These are phyloP conservation scores for Lizonia empirigonia DNA, from an alignment of 2,329 filamentous ascomycete species.

Conservation along the genomic window DNA sequence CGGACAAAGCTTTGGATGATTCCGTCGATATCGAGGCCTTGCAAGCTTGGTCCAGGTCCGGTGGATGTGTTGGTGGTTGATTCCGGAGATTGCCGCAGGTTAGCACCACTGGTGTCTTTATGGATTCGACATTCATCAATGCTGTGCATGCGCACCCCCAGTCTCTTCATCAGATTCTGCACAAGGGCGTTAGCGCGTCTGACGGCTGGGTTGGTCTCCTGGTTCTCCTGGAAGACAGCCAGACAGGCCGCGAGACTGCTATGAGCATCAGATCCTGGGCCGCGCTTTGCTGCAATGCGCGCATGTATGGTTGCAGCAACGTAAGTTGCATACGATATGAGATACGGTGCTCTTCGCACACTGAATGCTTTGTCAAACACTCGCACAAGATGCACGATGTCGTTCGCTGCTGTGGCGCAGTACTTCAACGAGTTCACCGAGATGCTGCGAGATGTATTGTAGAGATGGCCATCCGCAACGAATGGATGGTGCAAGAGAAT, in stretches of 20 bases:
- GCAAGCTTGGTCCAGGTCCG: conserved; percentile 25
- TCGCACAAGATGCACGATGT: conserved; percentile 53
- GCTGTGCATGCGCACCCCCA: conserved; percentile 37
- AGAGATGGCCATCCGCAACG: conserved; percentile 57
- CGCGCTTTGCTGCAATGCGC: conserved; percentile 55
- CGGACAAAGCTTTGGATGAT: conserved; percentile 53
- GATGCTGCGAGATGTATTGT: conserved; percentile 49
- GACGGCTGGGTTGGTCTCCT: conserved; percentile 58
- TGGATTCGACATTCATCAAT: conserved; percentile 27
- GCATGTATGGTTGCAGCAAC: conserved; percentile 60
- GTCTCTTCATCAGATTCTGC: conserved; percentile 53
- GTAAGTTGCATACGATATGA: conserved; percentile 63
- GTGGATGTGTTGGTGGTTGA: conserved; percentile 12
- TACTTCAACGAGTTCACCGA: conserved; percentile 52
- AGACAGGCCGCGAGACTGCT: conserved; percentile 52
- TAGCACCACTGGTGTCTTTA: conserved; percentile 8
- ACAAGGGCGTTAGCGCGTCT: conserved; percentile 55
- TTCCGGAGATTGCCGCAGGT: conserved; percentile 12
- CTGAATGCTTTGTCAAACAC: conserved; percentile 55
- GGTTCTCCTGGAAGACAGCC: conserved; percentile 56
- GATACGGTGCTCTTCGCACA: conserved; percentile 56
- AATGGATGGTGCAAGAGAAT: conserved; percentile 63
- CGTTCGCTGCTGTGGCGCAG: conserved; percentile 55
- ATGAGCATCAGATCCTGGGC: conserved; percentile 47
- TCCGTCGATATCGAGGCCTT: conserved; percentile 50